Base-by-base conservation (phyloP, 2,329 filamentous ascomycete species). In the Dissoconium aciculare region DNA sequence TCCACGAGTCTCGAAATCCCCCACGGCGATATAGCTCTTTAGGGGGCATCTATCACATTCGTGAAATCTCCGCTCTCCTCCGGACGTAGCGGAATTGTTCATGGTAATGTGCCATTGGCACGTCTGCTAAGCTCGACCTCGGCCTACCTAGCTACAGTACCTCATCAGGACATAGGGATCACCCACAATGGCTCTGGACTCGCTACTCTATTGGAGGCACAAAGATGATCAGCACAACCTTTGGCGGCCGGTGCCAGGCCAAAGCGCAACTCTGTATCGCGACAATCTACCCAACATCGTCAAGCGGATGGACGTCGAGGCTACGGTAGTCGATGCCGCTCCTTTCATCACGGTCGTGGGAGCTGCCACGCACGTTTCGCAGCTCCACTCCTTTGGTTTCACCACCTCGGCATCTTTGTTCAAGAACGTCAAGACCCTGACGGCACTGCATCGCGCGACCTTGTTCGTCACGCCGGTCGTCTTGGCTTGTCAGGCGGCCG, bases 161-260 rank as follows among this genome's bases (percentile, higher is more conserved):
- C n/a, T n/a, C n/a, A n/a, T n/a, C n/a, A n/a, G n/a, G n/a, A n/a
- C n/a, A n/a, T 8, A 8, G 19, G 8, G 19, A 23, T n/a, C 8
- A 23, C 19, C 19, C 19, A 23, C 19, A 8, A 23, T 23, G 19
- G 19, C 8, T n/a, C 8, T 23, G 8, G 19, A 23, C n/a, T 8
- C 19, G 19, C n/a, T 51, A 30, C 45, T 50, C 40, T 51, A 42
- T 44, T 51, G 48, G 48, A 44, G 44, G 28, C 27, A 34, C 36
- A 51, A 52, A 36, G 36, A 36, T 3, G 35, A 43, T 8, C 25
- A 26, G 5, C 40, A 45, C 34, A 52, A 52, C 35, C 31, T 35
- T 15, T 52, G 49, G 49, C 49, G 44, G 15, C 50, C 49, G 1
- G 17, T 40, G 16, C 41, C 45, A 16, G 40, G 41, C 23, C 34